Conservation (phyloP, 441 rosid genomes). For the Gossypium davidsonii region DNA sequence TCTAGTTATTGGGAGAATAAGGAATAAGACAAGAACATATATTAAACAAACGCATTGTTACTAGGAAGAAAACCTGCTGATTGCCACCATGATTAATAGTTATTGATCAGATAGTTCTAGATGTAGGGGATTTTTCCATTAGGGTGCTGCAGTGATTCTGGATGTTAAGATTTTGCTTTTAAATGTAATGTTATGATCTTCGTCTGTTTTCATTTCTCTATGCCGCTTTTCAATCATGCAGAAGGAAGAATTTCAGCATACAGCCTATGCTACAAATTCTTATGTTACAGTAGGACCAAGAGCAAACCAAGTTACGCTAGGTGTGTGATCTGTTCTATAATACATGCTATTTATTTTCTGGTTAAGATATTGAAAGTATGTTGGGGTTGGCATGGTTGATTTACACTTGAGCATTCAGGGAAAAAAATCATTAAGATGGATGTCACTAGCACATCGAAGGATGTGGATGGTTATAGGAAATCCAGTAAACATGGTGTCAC, state of each 20-base stretch:
- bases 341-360: slow-evolving; percentile 2
- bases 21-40: not conserved
- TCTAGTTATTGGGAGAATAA: not conserved
- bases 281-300: slow-evolving; percentile 82
- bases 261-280: slow-evolving; percentile 90
- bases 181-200: slow-evolving; percentile 4
- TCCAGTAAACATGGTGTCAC: slow-evolving; percentile 35
- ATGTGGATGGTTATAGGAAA: slow-evolving; percentile 24
- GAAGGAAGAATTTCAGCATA: slow-evolving; percentile 96
- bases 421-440: slow-evolving; percentile 65
- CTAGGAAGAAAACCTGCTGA: not conserved
- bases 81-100: not conserved
- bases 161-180: not conserved
- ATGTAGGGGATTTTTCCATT: not conserved
- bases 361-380: not conserved
- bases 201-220: not conserved
- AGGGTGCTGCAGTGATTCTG: slow-evolving; percentile 5
- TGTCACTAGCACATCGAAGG: slow-evolving; percentile 39
- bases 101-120: not conserved
- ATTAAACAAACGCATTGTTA: not conserved
- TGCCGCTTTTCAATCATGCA: slow-evolving; percentile 19
- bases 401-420: slow-evolving; percentile 31
- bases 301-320: slow-evolving; percentile 72
- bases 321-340: slow-evolving; percentile 17
- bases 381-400: not conserved